Evolutionary conservation across 768 basidiomycete species (phyloP), one percentile per base, ranked within the genome.

Genomic region (Gelatoporia subvermispora): DNA sequence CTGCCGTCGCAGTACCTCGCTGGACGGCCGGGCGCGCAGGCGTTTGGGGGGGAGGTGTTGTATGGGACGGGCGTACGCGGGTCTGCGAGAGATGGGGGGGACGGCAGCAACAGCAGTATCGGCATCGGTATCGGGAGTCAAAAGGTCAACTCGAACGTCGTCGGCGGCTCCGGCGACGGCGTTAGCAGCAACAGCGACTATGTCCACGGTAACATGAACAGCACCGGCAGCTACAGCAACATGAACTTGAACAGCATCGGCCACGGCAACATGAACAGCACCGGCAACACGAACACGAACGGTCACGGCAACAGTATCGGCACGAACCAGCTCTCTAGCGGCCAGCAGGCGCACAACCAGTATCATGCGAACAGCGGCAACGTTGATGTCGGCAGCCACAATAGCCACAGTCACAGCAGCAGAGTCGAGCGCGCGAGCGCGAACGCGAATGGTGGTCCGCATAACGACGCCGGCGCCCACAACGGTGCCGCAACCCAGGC

Each of bases 1-100:
- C 46, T 58, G n/a, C 62, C 61, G 3, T 55, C 56, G 22, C 59
- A 60, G 35, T 58, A 63, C 38, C 35, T 54, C 42, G 41, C 35
- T 35, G 18, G 39, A 4, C 47, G 38, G 8, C 22, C 28, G 3
- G 24, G 35, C 40, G 23, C 50, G 11, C 24, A 41, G 31, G 21
- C 38, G 18, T 31, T 35, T 16, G 31, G 16, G 10, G 25, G 11
- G n/a, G n/a, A n/a, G n/a, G n/a, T n/a, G n/a, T n/a, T n/a, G n/a
- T n/a, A n/a, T n/a, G n/a, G n/a, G n/a, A n/a, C n/a, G n/a, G n/a
- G n/a, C n/a, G n/a, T n/a, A n/a, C n/a, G n/a, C n/a, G n/a, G n/a
- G n/a, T n/a, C n/a, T n/a, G n/a, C n/a, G n/a, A n/a, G n/a, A n/a
- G n/a, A n/a, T n/a, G n/a, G n/a, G n/a, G n/a, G n/a, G n/a, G n/a